These are phyloP conservation scores for Candida sp. DNA, from an alignment of 1,139 yeast genomes.

Conservation along the genomic window DNA sequence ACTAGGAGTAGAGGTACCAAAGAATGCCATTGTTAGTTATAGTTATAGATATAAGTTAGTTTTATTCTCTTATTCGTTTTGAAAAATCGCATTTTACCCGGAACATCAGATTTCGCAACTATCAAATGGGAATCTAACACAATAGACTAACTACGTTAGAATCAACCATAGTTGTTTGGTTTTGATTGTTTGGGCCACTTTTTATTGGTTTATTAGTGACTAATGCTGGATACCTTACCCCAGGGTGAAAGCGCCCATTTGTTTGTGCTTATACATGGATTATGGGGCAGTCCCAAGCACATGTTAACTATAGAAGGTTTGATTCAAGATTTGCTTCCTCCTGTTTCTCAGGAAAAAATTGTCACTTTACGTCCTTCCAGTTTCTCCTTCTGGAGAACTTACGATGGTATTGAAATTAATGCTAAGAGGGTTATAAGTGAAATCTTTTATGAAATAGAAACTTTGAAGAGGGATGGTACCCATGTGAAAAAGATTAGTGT, in stretches of 20 bases:
- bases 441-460: slow-evolving; percentile 52
- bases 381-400: slow-evolving; percentile 75
- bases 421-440: slow-evolving; percentile 71
- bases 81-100: no score
- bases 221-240: neutral
- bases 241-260: slow-evolving; percentile 44
- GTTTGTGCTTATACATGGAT: slow-evolving; percentile 80
- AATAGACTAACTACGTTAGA: no score
- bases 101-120: no score
- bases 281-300: slow-evolving; percentile 85
- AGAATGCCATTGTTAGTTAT: slow-evolving; percentile 24
- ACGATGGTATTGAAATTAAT: slow-evolving; percentile 77
- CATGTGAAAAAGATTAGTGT: slow-evolving; percentile 38
- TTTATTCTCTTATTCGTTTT: no score
- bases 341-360: slow-evolving; percentile 36
- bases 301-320: slow-evolving; percentile 57
- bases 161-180: no score
- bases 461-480: slow-evolving; percentile 36
- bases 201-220: no score
- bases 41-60: no score
- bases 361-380: slow-evolving; percentile 63
- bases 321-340: slow-evolving; percentile 37
- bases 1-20: slow-evolving; percentile 23
- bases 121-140: no score
- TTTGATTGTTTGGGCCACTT: no score